Evolutionary conservation across 2,329 filamentous ascomycete species (phyloP).

Genomic region (Diaporthe sp.): DNA sequence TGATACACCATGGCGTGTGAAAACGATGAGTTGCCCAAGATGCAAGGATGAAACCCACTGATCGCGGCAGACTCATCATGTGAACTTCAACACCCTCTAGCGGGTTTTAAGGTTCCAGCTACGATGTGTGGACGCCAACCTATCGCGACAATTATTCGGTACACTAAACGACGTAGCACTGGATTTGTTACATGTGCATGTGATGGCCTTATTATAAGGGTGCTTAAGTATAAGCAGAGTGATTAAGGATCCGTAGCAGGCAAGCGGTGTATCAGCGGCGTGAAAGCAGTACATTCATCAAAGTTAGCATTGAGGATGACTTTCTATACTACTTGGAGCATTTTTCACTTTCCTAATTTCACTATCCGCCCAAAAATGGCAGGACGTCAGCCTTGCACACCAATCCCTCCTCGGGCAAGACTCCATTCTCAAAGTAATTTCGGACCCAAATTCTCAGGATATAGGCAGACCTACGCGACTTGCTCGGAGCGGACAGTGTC

Average conservation of each 20-base stretch:
- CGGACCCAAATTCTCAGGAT: too few relatives aligned
- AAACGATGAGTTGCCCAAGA: neutral
- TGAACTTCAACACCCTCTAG: slow-evolving; percentile 3
- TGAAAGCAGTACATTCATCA: too few relatives aligned
- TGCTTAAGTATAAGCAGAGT: neutral
- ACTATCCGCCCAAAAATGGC: too few relatives aligned
- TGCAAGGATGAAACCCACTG: neutral
- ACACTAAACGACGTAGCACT: neutral
- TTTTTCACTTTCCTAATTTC: too few relatives aligned
- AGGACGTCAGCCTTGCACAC: too few relatives aligned
- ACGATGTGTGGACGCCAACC: neutral
- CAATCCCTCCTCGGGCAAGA: too few relatives aligned
- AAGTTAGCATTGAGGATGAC: too few relatives aligned
- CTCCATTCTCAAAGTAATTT: too few relatives aligned
- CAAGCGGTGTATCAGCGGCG: too few relatives aligned
- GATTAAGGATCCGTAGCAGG: too few relatives aligned
- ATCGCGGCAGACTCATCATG: neutral
- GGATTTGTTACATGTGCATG: neutral
- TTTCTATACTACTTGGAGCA: neutral
- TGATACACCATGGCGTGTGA: neutral
- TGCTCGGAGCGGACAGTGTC: too few relatives aligned
- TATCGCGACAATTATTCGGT: neutral
- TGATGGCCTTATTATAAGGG: neutral
- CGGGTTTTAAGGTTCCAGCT: neutral
- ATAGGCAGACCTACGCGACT: too few relatives aligned